Conservation (phyloP, 2,329 filamentous ascomycete species). For the Xylaria sp. region DNA sequence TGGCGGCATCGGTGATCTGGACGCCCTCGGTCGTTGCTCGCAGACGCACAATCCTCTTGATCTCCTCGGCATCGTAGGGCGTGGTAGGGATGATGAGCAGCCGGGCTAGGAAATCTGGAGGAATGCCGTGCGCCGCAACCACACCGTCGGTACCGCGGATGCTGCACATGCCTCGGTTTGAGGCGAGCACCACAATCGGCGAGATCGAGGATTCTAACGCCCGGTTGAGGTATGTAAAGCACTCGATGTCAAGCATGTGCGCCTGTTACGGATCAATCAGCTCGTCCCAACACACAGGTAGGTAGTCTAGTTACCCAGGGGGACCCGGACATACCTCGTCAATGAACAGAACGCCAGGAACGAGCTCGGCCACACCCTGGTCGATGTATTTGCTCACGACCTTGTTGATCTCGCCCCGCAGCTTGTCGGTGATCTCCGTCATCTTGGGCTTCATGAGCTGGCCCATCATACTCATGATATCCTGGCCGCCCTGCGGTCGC, state of each 20-base stretch:
- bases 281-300: background rate
- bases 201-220: slow-evolving; percentile 95
- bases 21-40: slow-evolving; percentile 82
- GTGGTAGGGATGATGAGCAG: slow-evolving; percentile 96
- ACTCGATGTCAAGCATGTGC: slow-evolving; percentile 99
- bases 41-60: slow-evolving; percentile 87
- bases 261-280: slow-evolving; percentile 59
- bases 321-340: slow-evolving; percentile 70
- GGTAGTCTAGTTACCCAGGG: too few species aligned
- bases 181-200: slow-evolving; percentile 95
- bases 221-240: slow-evolving; percentile 98
- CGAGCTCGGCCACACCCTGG: slow-evolving; percentile 94
- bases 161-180: slow-evolving; percentile 91
- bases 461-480: slow-evolving; percentile 99
- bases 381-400: slow-evolving; percentile 99
- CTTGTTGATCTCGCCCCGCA: slow-evolving; percentile 96
- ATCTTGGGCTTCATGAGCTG: slow-evolving; percentile 99
- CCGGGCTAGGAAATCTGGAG: slow-evolving; percentile 88
- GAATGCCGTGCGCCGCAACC: slow-evolving; percentile 88
- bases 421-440: slow-evolving; percentile 98
- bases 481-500: slow-evolving; percentile 92
- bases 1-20: slow-evolving; percentile 75
- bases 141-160: slow-evolving; percentile 86
- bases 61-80: slow-evolving; percentile 84
- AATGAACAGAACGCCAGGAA: slow-evolving; percentile 98